phyloP scores from a whole-genome alignment of 2,329 filamentous ascomycete genomes.

The Tympanopsis confertula region DNA sequence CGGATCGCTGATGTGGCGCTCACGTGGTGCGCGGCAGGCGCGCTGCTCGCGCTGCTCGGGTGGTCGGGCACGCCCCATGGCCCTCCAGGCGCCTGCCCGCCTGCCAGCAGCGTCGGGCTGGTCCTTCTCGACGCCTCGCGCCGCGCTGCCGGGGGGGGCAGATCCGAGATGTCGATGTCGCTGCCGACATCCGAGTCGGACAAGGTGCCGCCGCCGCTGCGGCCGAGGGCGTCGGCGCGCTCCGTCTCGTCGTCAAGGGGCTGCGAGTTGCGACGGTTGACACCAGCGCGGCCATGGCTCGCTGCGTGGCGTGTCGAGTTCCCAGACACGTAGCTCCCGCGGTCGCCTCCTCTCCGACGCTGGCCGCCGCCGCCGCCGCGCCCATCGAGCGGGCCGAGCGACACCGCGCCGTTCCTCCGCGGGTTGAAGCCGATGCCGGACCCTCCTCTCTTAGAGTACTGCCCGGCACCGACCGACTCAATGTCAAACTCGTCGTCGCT shows the following conservation, averaged over 20 bases:
- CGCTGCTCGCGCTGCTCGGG: constrained; percentile 11
- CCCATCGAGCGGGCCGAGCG: constrained; percentile 4
- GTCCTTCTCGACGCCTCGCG: constrained; percentile 24
- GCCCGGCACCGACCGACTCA: constrained; percentile 37
- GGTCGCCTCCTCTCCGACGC: constrained; percentile 7
- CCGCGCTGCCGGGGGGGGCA: constrained; percentile 46
- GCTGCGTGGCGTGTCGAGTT: constrained; percentile 34
- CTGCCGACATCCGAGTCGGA: constrained; percentile 49
- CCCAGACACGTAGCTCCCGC: constrained; percentile 39
- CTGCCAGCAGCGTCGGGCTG: constrained; percentile 22
- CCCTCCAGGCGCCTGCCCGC: constrained; percentile 4
- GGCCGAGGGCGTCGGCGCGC: constrained; percentile 41
- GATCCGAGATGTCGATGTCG: constrained; percentile 55
- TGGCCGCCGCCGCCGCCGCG: constrained; percentile 5
- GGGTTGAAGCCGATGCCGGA: constrained; percentile 22
- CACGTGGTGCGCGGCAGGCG: constrained; percentile 27
- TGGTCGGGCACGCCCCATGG: constrained; percentile 13
- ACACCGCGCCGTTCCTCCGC: constrained; percentile 6
- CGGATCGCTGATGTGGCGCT: constrained; percentile 67
- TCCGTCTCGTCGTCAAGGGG: constrained; percentile 32
- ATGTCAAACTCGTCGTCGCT: constrained; percentile 65
- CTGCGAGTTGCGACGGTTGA: constrained; percentile 39
- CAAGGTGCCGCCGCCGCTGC: constrained; percentile 20
- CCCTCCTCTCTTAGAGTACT: constrained; percentile 9
- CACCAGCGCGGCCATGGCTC: constrained; percentile 28